phyloP scores from a whole-genome alignment of 176 grass and related monocot genomes.

The Microstegium vimineum region DNA sequence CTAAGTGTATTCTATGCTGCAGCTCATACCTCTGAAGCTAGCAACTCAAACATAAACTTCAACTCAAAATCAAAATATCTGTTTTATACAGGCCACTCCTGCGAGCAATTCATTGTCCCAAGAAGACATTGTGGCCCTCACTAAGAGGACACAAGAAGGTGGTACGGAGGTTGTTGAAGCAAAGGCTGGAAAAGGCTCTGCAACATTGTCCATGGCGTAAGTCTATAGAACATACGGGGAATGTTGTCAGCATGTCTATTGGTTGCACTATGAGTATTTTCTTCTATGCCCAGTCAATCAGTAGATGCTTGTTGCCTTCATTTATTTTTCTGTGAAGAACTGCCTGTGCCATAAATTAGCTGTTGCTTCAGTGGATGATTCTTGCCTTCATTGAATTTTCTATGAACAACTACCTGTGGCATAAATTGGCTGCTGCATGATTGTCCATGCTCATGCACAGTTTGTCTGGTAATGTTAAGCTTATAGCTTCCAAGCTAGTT shows the following conservation, averaged over 20 bases:
- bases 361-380: not conserved
- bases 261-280: not conserved
- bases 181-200: constrained; percentile 95
- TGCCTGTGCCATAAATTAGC: not conserved
- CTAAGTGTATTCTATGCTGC: not conserved
- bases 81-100: constrained; percentile 60
- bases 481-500: not conserved
- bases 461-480: not conserved
- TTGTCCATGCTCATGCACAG: not conserved
- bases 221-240: constrained; percentile 24
- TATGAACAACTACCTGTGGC: not conserved
- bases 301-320: not conserved
- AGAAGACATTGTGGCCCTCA: constrained; percentile 76
- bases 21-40: not conserved
- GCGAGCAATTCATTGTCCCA: constrained; percentile 57
- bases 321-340: not conserved
- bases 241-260: not conserved
- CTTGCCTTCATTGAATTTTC: not conserved
- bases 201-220: constrained; percentile 99
- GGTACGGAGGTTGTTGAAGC: constrained; percentile 97
- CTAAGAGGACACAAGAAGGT: constrained; percentile 96
- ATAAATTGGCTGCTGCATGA: not conserved
- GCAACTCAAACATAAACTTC: too few species aligned
- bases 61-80: not conserved
- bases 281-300: not conserved